Conservation (phyloP, 2,329 filamentous ascomycete genomes). For the Verticillium longisporum region DNA sequence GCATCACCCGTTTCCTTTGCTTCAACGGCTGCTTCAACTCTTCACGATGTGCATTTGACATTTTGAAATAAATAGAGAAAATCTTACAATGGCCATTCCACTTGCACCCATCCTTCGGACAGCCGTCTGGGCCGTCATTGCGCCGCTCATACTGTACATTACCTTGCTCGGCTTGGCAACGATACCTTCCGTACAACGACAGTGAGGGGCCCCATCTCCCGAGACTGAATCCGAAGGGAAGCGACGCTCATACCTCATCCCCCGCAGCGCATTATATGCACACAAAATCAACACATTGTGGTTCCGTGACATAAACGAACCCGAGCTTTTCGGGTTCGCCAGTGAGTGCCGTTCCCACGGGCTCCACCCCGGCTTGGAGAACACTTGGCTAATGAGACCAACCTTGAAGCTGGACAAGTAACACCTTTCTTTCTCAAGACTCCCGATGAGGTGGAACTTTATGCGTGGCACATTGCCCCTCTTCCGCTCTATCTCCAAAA, state of each 20-base stretch:
- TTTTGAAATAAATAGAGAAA: not conserved
- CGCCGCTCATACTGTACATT: conserved; percentile 58
- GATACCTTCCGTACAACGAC: conserved; percentile 67
- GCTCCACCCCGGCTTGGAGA: not conserved
- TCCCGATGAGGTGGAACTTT: conserved; percentile 68
- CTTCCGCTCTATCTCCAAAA: conserved; percentile 68
- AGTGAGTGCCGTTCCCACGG: conserved; percentile 42
- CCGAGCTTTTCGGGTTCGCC: conserved; percentile 80
- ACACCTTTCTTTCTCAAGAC: conserved; percentile 76
- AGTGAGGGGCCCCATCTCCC: conserved; percentile 49
- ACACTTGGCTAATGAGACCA: not conserved
- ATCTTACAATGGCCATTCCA: not conserved
- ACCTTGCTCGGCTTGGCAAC: conserved; percentile 59
- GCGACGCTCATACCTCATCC: not conserved
- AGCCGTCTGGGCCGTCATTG: conserved; percentile 48
- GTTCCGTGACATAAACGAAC: conserved; percentile 67
- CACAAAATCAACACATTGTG: conserved; percentile 69
- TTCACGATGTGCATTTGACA: not conserved
- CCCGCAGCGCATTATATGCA: conserved; percentile 69
- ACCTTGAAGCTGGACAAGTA: conserved; percentile 66
- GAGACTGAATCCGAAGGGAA: not conserved
- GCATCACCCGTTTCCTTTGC: not conserved
- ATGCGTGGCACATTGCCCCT: conserved; percentile 87
- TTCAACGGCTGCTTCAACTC: not conserved
- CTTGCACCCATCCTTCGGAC: conserved; percentile 22